These are phyloP conservation scores for Rhododendron henanense DNA, from an alignment of 148 eudicot genomes.

Conservation along the genomic window DNA sequence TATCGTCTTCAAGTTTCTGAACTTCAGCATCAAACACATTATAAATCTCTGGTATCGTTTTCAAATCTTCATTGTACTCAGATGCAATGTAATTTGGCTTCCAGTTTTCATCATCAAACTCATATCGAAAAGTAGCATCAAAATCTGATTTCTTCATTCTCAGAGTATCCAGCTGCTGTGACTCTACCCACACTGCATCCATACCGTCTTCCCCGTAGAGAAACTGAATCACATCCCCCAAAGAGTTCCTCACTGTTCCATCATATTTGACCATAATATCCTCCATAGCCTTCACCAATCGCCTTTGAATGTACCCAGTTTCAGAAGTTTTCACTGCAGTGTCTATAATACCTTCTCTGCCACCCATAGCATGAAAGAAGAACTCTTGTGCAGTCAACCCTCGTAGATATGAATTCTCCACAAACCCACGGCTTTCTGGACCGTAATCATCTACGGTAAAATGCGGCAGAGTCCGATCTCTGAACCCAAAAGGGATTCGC, in stretches of 20 bases:
- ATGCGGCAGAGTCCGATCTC: constrained; percentile 89
- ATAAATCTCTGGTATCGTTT: constrained; percentile 77
- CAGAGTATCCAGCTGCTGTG: constrained; percentile 78
- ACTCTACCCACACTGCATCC: constrained; percentile 99
- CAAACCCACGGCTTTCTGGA: constrained; percentile 99
- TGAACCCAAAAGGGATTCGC: constrained; percentile 94
- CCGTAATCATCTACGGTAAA: constrained; percentile 94
- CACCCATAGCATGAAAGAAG: constrained; percentile 99
- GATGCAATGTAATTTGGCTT: constrained; percentile 80
- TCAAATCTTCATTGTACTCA: constrained; percentile 81
- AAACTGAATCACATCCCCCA: constrained; percentile 97
- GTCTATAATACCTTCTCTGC: constrained; percentile 98
- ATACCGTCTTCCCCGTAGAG: constrained; percentile 98
- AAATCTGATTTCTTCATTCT: constrained; percentile 75
- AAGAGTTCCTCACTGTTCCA: constrained; percentile 90
- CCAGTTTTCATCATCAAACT: constrained; percentile 78
- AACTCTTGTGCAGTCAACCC: constrained; percentile 84
- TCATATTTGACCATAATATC: constrained; percentile 99
- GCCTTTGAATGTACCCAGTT: constrained; percentile 94
- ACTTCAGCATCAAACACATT: constrained; percentile 95
- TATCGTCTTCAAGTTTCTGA: constrained; percentile 76
- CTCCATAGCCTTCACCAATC: constrained; percentile 97
- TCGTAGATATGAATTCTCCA: constrained; percentile 58
- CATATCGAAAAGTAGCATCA: constrained; percentile 52
- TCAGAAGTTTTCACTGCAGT: constrained; percentile 98